phyloP scores from a whole-genome alignment of 371 early-diverging fungal genomes.

The Zychaea mexicana region DNA sequence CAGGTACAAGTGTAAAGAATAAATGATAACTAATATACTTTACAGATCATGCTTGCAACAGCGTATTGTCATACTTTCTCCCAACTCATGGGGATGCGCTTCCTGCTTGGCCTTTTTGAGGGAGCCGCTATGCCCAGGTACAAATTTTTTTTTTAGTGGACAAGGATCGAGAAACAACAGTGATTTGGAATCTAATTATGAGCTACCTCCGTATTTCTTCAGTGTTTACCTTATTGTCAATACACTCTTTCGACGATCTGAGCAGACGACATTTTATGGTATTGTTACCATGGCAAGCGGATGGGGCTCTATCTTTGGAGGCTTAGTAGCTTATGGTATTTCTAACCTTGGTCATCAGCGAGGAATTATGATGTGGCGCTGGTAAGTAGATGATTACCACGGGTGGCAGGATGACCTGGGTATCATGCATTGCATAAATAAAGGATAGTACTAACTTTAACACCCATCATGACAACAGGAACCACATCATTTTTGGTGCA shows the following conservation, averaged over 20 bases:
- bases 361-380: slow-evolving; percentile 19
- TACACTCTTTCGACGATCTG: slow-evolving; percentile 14
- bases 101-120: slow-evolving; percentile 27
- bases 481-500: slow-evolving; percentile 18
- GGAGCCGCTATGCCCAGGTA: slow-evolving; percentile 28
- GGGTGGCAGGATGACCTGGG: background rate
- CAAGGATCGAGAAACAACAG: background rate
- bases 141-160: background rate
- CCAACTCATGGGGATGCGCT: slow-evolving; percentile 24
- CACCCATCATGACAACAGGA: slow-evolving; percentile 1
- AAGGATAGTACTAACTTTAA: background rate
- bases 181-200: background rate
- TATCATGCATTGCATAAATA: background rate
- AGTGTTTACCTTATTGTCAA: slow-evolving; percentile 27
- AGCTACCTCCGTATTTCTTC: background rate
- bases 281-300: slow-evolving; percentile 23
- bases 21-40: background rate
- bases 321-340: slow-evolving; percentile 14
- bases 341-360: slow-evolving; percentile 10
- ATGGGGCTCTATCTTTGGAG: slow-evolving; percentile 27
- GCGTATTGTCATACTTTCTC: slow-evolving; percentile 24
- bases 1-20: background rate
- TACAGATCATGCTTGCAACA: slow-evolving; percentile 18
- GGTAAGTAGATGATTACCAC: slow-evolving; percentile 4
- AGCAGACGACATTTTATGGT: slow-evolving; percentile 18